Evolutionary conservation across 345 rosid species (phyloP), one percentile per base, ranked within the genome.

Genomic region (Hibiscus mutabilis): DNA sequence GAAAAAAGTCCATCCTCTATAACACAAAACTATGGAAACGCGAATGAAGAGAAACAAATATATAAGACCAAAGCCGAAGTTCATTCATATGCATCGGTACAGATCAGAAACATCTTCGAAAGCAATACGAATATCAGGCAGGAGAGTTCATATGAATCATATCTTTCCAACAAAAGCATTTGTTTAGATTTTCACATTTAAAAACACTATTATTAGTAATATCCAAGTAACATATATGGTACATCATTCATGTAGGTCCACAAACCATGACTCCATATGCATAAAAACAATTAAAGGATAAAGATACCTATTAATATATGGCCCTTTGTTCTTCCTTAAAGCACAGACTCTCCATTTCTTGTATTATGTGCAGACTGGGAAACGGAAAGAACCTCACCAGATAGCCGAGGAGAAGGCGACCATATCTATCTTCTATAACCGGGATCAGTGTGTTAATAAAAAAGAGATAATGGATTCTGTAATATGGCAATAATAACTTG

Each of bases 361-460:
- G 64, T 59, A 49, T 68, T 56, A 73, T 62, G 67, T 56, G 71
- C 74, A 74, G 75, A 66, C 62, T 59, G 16, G 21, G 58, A 73
- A 55, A 63, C 51, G 15, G 12, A 31, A 60, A 57, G 16, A 25
- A 44, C 66, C 0, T 63, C 74, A 24, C 16, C 18, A 52, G 68
- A 24, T 46, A 66, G 46, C 7, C 19, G 67, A 57, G 35, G 66
- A 57, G 18, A 25, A 11, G 55, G 68, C 59, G 22, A 71, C 19
- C 6, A 29, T 69, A 33, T 19, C 35, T 62, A 46, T 49, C 75
- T 68, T 63, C 29, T 60, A 14, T 60, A 51, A 37, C 42, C 9
- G 42, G 42, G 42, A 37, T 37, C 2, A 37, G 9, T 8, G 42
- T 37, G 42, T 37, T 37, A 37, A 37, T 37, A 37, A 37, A 37